phyloP scores from a whole-genome alignment of 208 protist species.

The Acanthamoeba healyi region DNA sequence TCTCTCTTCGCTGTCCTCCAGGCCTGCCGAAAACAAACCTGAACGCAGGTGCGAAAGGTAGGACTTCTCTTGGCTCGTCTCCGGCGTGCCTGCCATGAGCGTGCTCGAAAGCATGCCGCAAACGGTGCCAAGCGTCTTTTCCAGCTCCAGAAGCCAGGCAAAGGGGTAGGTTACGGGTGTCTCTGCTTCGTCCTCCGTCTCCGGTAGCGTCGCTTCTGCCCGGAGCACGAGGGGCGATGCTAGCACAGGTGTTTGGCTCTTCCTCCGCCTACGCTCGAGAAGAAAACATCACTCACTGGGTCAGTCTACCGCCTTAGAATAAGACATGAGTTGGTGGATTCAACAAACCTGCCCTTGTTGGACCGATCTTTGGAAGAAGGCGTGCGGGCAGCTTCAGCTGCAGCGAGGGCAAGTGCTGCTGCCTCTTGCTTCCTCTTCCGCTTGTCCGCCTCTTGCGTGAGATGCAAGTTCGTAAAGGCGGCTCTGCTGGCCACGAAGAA shows the following conservation, averaged over 20 bases:
- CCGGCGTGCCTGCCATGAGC: neutral
- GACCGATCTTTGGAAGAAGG: neutral
- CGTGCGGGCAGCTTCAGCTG: neutral
- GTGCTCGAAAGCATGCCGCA: conserved; percentile 9
- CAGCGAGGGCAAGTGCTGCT: neutral
- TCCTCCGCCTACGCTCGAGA: neutral
- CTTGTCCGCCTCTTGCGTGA: conserved; percentile 2
- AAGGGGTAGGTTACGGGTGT: neutral
- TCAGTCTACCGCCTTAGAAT: neutral
- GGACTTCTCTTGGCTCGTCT: neutral
- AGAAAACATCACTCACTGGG: neutral
- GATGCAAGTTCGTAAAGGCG: conserved; percentile 16
- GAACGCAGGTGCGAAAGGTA: conserved; percentile 18
- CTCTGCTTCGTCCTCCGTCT: neutral
- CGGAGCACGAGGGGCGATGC: neutral
- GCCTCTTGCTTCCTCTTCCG: neutral
- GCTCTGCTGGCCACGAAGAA: conserved; percentile 51
- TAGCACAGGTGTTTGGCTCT: neutral
- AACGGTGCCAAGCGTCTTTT: conserved; percentile 32
- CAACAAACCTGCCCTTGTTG: neutral
- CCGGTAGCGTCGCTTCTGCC: neutral
- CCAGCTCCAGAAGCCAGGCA: conserved; percentile 37
- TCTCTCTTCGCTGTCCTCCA: conserved; percentile 1
- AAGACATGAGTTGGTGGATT: neutral
- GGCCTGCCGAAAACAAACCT: neutral